Evolutionary conservation across 108 stramenopile genomes (phyloP), one percentile per base, ranked within the genome.

Genomic region (Cylindrotheca fusiformis): DNA sequence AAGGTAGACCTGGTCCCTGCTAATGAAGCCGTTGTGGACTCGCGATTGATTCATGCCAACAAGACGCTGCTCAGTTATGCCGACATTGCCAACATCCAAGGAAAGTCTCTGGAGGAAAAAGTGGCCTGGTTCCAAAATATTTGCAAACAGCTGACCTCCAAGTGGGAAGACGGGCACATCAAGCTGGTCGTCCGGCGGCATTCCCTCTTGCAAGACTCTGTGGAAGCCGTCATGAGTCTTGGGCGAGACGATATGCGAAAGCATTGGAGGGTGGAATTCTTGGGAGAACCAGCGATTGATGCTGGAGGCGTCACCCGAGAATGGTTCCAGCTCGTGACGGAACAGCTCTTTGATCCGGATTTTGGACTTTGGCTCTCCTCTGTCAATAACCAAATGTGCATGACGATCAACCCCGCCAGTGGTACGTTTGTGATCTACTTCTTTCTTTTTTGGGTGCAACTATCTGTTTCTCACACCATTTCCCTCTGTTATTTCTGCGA

Each of bases 261-360:
- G 26, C 77, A 81, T 51, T 91, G 98, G 82, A 72, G 95, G 29
- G 81, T 99, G 54, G 92, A 97, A 59, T 99, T 99, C 68, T 64
- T 89, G 33, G 92, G 93, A 4, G 99, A 99, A 67, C 74, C 81
- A 22, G 99, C 93, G 0, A 84, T 98, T 52, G 99, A 99, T 79
- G 97, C 97, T 4, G 99, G 99, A 10, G 99, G 99, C 28, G 72
- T 99, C 24, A 81, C 96, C 10, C 69, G 96, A 27, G 99, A 99
- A 77, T 98, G 94, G 94, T 99, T 96, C 64, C 76, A 91, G 60
- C 56, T 94, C 23, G 86, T 95, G 5, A 84, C 96, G 12, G 80
- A 90, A 48, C 78, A 95, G 68, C 82, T 98, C 22, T 98, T 97
- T 72, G 95, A 99, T 76, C 93, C 97, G 3, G 95, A 96, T 67